Evolutionary conservation across 768 basidiomycete genomes (phyloP), one percentile per base, ranked within the genome.

Genomic region (Antrodiella citrinella): DNA sequence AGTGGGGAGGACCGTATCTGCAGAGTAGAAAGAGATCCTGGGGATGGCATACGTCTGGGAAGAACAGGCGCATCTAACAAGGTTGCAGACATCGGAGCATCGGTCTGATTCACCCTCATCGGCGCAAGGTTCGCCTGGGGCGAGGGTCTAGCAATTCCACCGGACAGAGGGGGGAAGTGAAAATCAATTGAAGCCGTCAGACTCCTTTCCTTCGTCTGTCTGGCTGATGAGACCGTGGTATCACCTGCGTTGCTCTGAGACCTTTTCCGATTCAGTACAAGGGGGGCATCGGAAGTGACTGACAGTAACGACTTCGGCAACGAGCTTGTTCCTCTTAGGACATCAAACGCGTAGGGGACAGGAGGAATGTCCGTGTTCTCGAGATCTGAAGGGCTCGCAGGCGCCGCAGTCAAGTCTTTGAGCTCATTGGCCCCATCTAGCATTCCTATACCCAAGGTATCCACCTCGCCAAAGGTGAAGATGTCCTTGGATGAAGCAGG

Each of bases 31-130:
- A n/a, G n/a, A n/a, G n/a, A n/a, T n/a, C n/a, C n/a, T n/a, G 69
- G 62, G 11, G 65, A 56, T 1, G 59, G 57, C 4, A 60, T 48
- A 1, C 59, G 57, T 30, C 57, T 53, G 45, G 52, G 61, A 48
- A 53, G 53, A 18, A 51, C 62, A 48, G 72, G 62, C 0, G 67
- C 70, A 59, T 83, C 81, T 19, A 82, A 63, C 0, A 81, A 83
- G 7, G 30, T 35, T 7, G 30, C 15, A 15, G 30, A 35, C 7
- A 35, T 15, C 30, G 30, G 30, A 15, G 7, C 30, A 35, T 15
- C 30, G 15, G 15, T n/a, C n/a, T n/a, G 30, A 15, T 35, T 35
- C 7, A 35, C 7, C 15, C 30, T 35, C 30, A 35, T 7, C 15
- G 30, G 30, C 7, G 30, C 30, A 35, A 15, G 15, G 15, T 7